These are phyloP conservation scores for Ceratorhiza oryzae-sativae DNA, from an alignment of 1,284 basidiomycete species.

Conservation along the genomic window DNA sequence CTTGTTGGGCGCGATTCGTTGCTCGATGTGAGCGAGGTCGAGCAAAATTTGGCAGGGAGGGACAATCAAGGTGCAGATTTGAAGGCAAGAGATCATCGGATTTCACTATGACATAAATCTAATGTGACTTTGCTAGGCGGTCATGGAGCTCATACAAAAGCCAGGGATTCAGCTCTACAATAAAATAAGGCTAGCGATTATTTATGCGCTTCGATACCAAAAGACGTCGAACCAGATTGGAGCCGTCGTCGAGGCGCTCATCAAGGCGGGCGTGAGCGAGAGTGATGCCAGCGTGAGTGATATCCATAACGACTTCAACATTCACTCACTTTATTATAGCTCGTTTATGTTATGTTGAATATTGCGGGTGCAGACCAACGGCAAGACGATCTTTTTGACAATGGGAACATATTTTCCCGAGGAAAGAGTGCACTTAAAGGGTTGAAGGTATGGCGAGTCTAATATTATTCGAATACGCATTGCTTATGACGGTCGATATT, in stretches of 20 bases:
- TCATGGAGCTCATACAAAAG: conserved; percentile 77
- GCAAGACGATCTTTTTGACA: conserved; percentile 97
- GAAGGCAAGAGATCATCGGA: conserved; percentile 61
- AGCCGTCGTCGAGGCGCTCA: conserved; percentile 80
- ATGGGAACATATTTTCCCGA: conserved; percentile 92
- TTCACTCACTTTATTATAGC: conserved; percentile 54
- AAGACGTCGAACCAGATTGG: conserved; percentile 89
- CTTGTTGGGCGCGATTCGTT: conserved; percentile 87
- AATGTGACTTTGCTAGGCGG: conserved; percentile 62
- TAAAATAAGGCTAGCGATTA: conserved; percentile 91
- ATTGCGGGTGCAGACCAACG: conserved; percentile 95
- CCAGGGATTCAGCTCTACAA: conserved; percentile 73
- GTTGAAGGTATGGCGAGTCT: conserved; percentile 70
- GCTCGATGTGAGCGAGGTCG: conserved; percentile 91
- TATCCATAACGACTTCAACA: neutral
- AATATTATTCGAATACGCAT: conserved; percentile 14
- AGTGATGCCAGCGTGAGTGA: conserved; percentile 79
- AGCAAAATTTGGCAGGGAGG: conserved; percentile 89
- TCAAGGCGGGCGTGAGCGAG: conserved; percentile 80
- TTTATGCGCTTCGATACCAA: conserved; percentile 96
- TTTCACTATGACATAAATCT: conserved; percentile 32
- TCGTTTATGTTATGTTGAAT: conserved; percentile 94
- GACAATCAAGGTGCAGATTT: conserved; percentile 83
- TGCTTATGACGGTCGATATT: neutral
- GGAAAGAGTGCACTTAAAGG: conserved; percentile 96